These are phyloP conservation scores for Solanum chmielewskii DNA, from an alignment of 257 asterid species.

Conservation along the genomic window DNA sequence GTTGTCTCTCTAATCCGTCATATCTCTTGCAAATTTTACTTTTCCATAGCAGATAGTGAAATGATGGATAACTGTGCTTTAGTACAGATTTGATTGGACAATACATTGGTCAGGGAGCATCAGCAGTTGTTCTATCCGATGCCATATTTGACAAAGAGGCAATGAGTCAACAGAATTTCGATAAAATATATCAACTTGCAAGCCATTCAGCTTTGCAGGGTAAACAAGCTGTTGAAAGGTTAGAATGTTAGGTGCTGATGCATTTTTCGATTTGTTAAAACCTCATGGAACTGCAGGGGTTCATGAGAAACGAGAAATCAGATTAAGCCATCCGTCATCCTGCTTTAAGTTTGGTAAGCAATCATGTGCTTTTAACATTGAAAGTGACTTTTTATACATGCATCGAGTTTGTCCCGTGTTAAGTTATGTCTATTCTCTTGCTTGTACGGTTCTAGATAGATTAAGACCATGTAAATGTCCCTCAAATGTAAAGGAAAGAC, in stretches of 20 bases:
- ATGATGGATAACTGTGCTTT: not conserved
- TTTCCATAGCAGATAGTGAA: not conserved
- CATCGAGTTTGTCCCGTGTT: not conserved
- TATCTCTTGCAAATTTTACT: not conserved
- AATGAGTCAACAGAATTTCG: constrained; percentile 29
- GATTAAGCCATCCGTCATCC: not conserved
- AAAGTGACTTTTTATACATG: not conserved
- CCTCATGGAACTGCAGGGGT: not conserved
- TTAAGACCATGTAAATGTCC: not conserved
- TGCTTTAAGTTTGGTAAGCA: not conserved
- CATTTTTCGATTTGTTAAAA: not conserved
- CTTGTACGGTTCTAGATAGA: not conserved
- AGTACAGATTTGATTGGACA: constrained; percentile 40
- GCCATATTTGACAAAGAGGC: constrained; percentile 69
- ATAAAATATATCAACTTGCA: constrained; percentile 39
- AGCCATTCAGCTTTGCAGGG: constrained; percentile 35
- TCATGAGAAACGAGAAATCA: not conserved
- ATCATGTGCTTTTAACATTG: not conserved
- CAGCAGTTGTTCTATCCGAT: constrained; percentile 71
- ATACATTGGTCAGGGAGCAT: constrained; percentile 59
- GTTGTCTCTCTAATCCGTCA: not conserved
- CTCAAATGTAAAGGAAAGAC: not conserved
- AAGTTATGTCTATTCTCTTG: not conserved
- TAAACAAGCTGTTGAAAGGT: constrained; percentile 39
- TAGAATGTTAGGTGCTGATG: not conserved